phyloP scores from a whole-genome alignment of 306 rosid species.

The Medicago arabica region DNA sequence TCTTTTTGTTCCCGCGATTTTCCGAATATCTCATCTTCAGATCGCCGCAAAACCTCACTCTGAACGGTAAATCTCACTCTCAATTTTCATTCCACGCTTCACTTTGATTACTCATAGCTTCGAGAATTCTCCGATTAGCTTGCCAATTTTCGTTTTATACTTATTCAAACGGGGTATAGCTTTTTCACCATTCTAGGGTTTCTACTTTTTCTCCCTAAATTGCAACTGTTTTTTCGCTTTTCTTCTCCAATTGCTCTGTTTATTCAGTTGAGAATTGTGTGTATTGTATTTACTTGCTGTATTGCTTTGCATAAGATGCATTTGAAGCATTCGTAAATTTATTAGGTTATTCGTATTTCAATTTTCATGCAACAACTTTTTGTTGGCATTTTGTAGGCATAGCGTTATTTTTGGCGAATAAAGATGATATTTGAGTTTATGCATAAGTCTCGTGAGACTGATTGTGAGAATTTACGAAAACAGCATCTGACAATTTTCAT shows the following conservation, averaged over 20 bases:
- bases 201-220: constrained; percentile 26
- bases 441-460: too few species aligned
- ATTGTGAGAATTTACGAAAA: too few species aligned
- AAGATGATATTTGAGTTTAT: neutral
- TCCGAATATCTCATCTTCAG: constrained; percentile 45
- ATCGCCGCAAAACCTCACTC: constrained; percentile 57
- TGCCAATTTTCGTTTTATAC: neutral
- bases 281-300: neutral
- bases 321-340: constrained; percentile 15
- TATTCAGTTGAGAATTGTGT: constrained; percentile 24
- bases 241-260: constrained; percentile 12
- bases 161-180: constrained; percentile 29
- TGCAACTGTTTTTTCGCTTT: neutral
- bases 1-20: constrained; percentile 47
- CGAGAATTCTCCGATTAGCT: constrained; percentile 4
- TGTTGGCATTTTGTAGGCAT: neutral
- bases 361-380: constrained; percentile 10
- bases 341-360: neutral
- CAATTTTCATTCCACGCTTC: constrained; percentile 5
- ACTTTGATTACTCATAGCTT: constrained; percentile 37
- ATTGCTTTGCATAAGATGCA: constrained; percentile 8
- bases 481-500: too few species aligned
- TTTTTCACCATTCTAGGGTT: constrained; percentile 42
- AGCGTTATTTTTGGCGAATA: neutral
- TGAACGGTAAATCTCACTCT: constrained; percentile 27